Conservation (phyloP, 73 alveolate genomes). For the Tetrahymena thermophila region DNA sequence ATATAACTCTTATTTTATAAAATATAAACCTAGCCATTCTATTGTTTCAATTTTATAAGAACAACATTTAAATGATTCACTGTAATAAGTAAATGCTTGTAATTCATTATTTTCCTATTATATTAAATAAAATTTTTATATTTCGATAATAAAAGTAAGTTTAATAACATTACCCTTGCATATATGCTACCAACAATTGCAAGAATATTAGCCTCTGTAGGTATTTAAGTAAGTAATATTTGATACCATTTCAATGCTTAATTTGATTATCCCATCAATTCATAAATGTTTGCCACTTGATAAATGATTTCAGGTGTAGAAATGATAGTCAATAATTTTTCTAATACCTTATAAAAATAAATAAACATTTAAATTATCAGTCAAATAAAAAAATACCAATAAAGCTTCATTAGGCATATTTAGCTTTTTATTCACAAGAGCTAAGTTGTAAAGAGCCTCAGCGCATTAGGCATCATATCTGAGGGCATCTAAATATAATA, state of each 20-base stretch:
- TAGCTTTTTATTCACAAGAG: conserved; percentile 73
- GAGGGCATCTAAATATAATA: conserved; percentile 97
- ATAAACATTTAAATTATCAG: too few species aligned
- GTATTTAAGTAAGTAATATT: conserved; percentile 79
- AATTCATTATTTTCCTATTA: conserved; percentile 56
- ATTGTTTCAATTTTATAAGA: conserved; percentile 89
- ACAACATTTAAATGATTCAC: conserved; percentile 88
- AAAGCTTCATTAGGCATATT: conserved; percentile 23
- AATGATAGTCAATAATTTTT: conserved; percentile 96
- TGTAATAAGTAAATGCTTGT: conserved; percentile 91
- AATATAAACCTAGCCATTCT: conserved; percentile 89
- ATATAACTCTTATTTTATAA: conserved; percentile 81
- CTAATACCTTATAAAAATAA: conserved; percentile 73
- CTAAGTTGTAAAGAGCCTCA: conserved; percentile 99
- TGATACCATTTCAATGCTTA: conserved; percentile 95
- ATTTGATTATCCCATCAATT: conserved; percentile 84
- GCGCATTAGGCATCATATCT: conserved; percentile 99
- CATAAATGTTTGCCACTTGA: conserved; percentile 91
- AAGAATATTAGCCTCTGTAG: conserved; percentile 88
- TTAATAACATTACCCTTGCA: conserved; percentile 55
- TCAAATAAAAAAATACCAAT: not conserved
- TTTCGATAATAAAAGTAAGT: conserved; percentile 15
- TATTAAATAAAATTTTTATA: conserved; percentile 33
- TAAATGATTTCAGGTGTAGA: conserved; percentile 94
- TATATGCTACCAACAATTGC: conserved; percentile 84